These are phyloP conservation scores for Chaetomium tenue DNA, from an alignment of 495 filamentous ascomycete genomes.

Conservation along the genomic window DNA sequence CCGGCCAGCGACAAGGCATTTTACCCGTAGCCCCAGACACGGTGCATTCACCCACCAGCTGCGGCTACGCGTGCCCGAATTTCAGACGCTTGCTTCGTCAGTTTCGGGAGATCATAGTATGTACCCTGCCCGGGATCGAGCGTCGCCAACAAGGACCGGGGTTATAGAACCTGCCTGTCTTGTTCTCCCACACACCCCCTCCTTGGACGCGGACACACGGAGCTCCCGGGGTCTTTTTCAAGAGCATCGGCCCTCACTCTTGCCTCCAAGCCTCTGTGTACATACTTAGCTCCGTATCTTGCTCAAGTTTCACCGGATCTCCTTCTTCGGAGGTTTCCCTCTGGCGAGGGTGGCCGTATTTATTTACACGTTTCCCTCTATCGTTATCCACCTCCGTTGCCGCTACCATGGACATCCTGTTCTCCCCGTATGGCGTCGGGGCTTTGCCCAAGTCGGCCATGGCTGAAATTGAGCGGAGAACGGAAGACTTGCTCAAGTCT, in stretches of 20 bases:
- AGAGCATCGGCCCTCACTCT: neutral
- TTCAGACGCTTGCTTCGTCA: conserved; percentile 27
- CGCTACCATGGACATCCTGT: conserved; percentile 30
- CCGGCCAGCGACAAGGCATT: conserved; percentile 30
- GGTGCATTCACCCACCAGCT: conserved; percentile 39
- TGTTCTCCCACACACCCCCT: neutral
- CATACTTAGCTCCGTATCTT: neutral
- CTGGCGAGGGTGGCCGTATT: neutral
- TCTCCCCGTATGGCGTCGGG: conserved; percentile 26
- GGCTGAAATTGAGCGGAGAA: conserved; percentile 29
- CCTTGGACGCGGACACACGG: conserved; percentile 8
- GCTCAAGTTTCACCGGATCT: conserved; percentile 9
- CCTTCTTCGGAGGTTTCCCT: conserved; percentile 4
- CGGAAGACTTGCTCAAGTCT: conserved; percentile 37
- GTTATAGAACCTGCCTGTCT: neutral
- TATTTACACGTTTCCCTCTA: conserved; percentile 19
- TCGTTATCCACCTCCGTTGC: conserved; percentile 16
- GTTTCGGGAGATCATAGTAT: conserved; percentile 12
- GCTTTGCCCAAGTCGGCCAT: conserved; percentile 29
- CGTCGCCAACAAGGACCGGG: conserved; percentile 10
- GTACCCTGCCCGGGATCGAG: conserved; percentile 1
- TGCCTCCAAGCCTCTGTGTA: conserved; percentile 10
- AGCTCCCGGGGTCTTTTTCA: neutral
- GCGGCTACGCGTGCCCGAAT: conserved; percentile 39
- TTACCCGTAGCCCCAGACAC: conserved; percentile 39